Conservation (phyloP, 1,284 basidiomycete species). For the Apiotrichum laibachii region DNA sequence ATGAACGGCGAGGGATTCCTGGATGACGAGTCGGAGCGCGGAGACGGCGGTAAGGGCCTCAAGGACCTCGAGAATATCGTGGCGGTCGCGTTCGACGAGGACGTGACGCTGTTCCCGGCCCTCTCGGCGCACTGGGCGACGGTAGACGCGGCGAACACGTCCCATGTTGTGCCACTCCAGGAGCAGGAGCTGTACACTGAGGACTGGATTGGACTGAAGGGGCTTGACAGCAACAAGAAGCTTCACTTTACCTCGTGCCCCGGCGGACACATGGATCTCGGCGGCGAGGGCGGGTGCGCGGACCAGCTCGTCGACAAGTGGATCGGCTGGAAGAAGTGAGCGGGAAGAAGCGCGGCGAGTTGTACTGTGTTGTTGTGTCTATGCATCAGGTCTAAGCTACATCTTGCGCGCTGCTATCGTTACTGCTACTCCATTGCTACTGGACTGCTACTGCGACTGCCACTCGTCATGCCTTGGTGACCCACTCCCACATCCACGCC, state of each 20-base stretch:
- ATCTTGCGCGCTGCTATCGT: no score
- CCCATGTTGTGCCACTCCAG: constrained; percentile 66
- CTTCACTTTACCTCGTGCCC: constrained; percentile 68
- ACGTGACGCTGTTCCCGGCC: constrained; percentile 46
- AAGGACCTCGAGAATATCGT: constrained; percentile 47
- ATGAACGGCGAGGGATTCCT: constrained; percentile 38
- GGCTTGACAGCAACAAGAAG: constrained; percentile 67
- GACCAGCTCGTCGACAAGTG: constrained; percentile 50
- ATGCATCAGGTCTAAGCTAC: no score
- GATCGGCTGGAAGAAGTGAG: constrained; percentile 37
- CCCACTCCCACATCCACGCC: constrained; percentile 12
- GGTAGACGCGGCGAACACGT: constrained; percentile 41
- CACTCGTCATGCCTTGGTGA: no score
- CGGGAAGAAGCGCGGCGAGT: neutral
- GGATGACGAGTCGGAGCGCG: constrained; percentile 17
- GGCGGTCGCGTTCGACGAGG: constrained; percentile 50
- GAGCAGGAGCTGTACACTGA: constrained; percentile 72
- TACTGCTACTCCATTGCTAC: no score
- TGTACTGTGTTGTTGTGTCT: neutral
- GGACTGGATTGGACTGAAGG: constrained; percentile 83
- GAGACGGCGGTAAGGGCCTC: constrained; percentile 37
- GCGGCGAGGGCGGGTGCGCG: constrained; percentile 58
- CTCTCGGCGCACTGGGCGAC: constrained; percentile 48
- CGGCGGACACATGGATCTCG: constrained; percentile 80
- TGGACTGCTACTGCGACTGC: no score